Evolutionary conservation across 2,329 filamentous ascomycete species (phyloP).

Genomic region (Verticillium zaregamsianum): DNA sequence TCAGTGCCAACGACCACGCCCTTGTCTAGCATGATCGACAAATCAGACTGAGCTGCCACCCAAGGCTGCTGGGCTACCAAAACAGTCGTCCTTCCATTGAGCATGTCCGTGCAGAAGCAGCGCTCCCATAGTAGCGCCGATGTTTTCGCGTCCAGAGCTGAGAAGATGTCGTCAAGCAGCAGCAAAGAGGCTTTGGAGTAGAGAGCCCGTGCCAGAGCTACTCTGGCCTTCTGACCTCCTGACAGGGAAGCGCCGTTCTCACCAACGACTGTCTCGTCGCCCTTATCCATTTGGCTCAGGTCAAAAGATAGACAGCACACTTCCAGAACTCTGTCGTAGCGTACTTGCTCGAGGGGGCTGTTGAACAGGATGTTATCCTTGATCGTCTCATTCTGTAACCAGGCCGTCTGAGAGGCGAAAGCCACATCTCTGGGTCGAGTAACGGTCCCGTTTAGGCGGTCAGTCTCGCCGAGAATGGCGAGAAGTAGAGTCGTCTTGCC

Average conservation of each 20-base stretch:
- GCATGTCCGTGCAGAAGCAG: constrained; percentile 52
- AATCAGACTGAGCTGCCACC: constrained; percentile 47
- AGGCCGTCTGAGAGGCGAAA: constrained; percentile 53
- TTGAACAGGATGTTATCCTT: constrained; percentile 53
- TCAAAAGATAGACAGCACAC: constrained; percentile 51
- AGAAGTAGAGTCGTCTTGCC: constrained; percentile 54
- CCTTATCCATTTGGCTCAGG: constrained; percentile 43
- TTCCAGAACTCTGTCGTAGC: constrained; percentile 51
- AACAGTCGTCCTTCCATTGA: constrained; percentile 50
- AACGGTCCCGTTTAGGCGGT: constrained; percentile 42
- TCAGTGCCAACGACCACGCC: constrained; percentile 36
- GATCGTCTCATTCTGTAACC: constrained; percentile 54
- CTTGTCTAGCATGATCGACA: constrained; percentile 41
- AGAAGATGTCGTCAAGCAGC: constrained; percentile 56
- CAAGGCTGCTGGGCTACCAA: constrained; percentile 54
- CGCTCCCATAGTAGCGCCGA: constrained; percentile 51
- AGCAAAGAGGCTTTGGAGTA: constrained; percentile 53
- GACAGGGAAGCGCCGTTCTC: constrained; percentile 53
- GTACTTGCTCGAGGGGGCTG: constrained; percentile 42
- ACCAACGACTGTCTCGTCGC: constrained; percentile 49
- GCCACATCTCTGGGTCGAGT: constrained; percentile 48
- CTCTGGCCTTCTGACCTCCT: constrained; percentile 52
- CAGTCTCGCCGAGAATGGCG: constrained; percentile 51
- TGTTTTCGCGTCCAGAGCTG: constrained; percentile 56
- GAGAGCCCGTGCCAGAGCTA: constrained; percentile 51